A percentile compares a stretch with the other conserved stretches of the same genome.
Conservation (phyloP, 768 basidiomycete genomes). For the Serendipita sp. region DNA sequence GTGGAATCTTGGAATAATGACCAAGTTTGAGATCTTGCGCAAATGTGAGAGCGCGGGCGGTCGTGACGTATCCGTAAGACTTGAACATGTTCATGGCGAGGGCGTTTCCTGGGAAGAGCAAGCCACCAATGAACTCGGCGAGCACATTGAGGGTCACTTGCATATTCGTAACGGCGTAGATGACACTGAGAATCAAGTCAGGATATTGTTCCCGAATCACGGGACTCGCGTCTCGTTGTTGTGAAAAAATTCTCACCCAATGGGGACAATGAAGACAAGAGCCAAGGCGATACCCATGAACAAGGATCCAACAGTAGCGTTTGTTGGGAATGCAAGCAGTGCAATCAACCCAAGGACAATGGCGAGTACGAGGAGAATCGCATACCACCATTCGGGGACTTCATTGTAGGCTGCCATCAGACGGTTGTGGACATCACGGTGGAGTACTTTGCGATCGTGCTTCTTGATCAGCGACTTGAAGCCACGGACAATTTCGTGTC, state of each 20-base stretch:
- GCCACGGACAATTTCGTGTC: slow-evolving; percentile 37
- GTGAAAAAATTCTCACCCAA: slow-evolving; percentile 11
- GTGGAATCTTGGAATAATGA: slow-evolving; percentile 20
- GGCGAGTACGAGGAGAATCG: slow-evolving; percentile 18
- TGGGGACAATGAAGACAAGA: slow-evolving; percentile 17
- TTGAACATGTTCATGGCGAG: slow-evolving; percentile 25
- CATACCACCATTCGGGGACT: slow-evolving; percentile 52
- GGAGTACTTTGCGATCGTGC: slow-evolving; percentile 12
- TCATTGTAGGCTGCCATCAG: slow-evolving; percentile 15
- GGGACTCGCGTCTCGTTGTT: no score
- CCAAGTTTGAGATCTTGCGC: slow-evolving; percentile 20
- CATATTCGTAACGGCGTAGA: slow-evolving; percentile 24
- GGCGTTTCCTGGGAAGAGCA: slow-evolving; percentile 23
- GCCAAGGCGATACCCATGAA: slow-evolving; percentile 15
- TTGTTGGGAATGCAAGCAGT: slow-evolving; percentile 20
- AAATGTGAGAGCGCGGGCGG: slow-evolving; percentile 19
- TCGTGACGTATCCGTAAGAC: slow-evolving; percentile 22
- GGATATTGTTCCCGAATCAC: background rate
- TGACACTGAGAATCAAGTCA: slow-evolving; percentile 15
- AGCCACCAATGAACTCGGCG: slow-evolving; percentile 26
- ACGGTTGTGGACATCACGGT: slow-evolving; percentile 18
- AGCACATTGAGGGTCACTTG: slow-evolving; percentile 24
- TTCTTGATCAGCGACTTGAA: slow-evolving; percentile 27
- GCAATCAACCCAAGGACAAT: slow-evolving; percentile 21
- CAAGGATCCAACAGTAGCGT: slow-evolving; percentile 15